These are phyloP conservation scores for Trichocladium uniseriatum DNA, from an alignment of 495 filamentous ascomycete species.

Conservation along the genomic window DNA sequence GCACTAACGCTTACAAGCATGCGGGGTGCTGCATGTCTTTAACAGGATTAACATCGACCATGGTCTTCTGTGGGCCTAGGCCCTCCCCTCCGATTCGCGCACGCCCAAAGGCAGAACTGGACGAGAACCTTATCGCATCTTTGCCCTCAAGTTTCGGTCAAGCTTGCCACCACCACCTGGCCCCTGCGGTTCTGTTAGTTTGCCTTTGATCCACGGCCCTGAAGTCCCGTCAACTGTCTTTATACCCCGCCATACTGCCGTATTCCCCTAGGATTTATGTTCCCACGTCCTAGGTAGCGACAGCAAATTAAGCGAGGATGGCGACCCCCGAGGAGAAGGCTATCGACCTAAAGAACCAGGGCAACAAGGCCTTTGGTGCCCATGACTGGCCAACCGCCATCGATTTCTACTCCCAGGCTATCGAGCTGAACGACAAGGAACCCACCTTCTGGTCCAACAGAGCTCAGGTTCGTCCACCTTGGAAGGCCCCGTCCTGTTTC, in stretches of 20 bases:
- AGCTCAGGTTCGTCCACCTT: constrained; percentile 60
- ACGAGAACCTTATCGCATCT: neutral
- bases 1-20: constrained; percentile 9
- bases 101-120: constrained; percentile 8
- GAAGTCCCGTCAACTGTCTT: neutral
- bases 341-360: constrained; percentile 77
- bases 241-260: neutral
- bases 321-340: constrained; percentile 48
- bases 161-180: constrained; percentile 3
- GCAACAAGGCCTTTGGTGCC: constrained; percentile 81
- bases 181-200: neutral
- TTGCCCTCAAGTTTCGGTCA: neutral
- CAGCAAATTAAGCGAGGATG: constrained; percentile 15
- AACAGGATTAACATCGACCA: neutral
- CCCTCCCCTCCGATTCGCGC: constrained; percentile 2
- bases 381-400: constrained; percentile 84
- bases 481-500: neutral
- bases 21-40: constrained; percentile 2
- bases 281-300: constrained; percentile 10
- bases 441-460: constrained; percentile 89
- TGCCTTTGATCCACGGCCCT: neutral
- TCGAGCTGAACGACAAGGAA: constrained; percentile 73
- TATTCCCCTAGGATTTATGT: constrained; percentile 2
- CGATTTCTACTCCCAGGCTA: constrained; percentile 82
- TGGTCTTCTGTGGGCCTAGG: neutral